Conservation (phyloP, 1,284 basidiomycete genomes). For the Volvariella surrecta region DNA sequence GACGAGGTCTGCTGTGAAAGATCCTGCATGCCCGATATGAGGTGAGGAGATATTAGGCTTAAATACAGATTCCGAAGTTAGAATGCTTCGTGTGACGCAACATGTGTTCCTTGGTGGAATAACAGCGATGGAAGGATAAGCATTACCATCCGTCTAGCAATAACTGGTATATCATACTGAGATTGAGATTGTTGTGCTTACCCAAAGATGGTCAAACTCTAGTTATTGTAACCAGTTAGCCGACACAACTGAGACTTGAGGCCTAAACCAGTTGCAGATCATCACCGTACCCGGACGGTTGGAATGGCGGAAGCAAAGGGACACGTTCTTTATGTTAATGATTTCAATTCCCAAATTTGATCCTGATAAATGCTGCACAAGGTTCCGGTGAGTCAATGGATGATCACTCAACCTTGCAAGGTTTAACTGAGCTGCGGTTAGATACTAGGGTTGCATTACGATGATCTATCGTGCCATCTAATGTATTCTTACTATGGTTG, state of each 20-base stretch:
- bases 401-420: conserved; percentile 6
- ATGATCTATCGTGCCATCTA: conserved; percentile 6
- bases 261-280: conserved; percentile 8
- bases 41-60: conserved; percentile 14
- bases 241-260: not conserved
- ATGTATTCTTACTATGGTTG: not conserved
- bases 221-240: not conserved
- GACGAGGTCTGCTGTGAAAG: conserved; percentile 7
- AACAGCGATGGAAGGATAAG: conserved; percentile 11
- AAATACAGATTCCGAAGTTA: conserved; percentile 23
- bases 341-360: conserved; percentile 10
- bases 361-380: conserved; percentile 1
- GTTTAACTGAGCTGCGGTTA: conserved; percentile 9
- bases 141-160: no score
- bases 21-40: conserved; percentile 14
- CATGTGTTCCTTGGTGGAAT: conserved; percentile 12
- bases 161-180: no score
- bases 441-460: conserved; percentile 7
- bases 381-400: no score
- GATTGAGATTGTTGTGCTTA: no score
- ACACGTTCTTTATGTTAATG: conserved; percentile 10
- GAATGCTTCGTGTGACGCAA: conserved; percentile 13
- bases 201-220: no score
- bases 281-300: conserved; percentile 2
- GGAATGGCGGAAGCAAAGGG: conserved; percentile 16